Base-by-base conservation (phyloP, 2,329 filamentous ascomycete species). In the Scedosporium boydii region DNA sequence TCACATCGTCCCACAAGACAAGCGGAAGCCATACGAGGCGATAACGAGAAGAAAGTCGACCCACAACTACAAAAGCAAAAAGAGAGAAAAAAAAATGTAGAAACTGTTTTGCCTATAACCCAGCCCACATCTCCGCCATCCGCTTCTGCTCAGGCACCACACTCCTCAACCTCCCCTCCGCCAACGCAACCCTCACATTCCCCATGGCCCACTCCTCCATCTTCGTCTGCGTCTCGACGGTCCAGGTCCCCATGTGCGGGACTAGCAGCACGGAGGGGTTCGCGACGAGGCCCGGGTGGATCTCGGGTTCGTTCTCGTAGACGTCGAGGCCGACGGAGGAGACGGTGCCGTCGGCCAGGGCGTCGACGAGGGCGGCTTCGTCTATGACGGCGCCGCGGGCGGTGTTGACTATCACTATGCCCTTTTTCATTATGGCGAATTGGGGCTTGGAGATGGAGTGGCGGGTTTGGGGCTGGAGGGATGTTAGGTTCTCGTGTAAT, bases 211-310 rank as follows among this genome's bases (percentile, higher is more conserved):
- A 91, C 69, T 86, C 81, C 75, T 93, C 90, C 89, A 93, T 87
- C 73, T 83, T 82, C 53, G 74, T 77, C 71, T 82, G 78, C 6
- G 82, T 84, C 75, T 85, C 90, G 29, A 86, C 77, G 0, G 89
- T 93, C 81, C 84, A 91, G 0, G 91, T 96, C 0, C 91, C 91
- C 89, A 96, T 90, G 73, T 96, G 91, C 60, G 91, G 91, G 42
- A 96, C 76, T 29, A 96, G 78, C 68, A 93, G 78, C 23, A 90
- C 89, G 67, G 85, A 82, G 2, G 84, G 84, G 70, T 93, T 93
- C 16, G 77, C 76, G 14, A 93, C 67, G 51, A 96, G 77, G 1
- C 87, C 89, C 0, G 86, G 86, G 69, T 95, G 89, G 29, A 96
- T 77, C 63, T 83, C 79, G 0, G 91, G 91, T 73, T 96, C 91